Conservation (phyloP, 2,329 filamentous ascomycete genomes). For the Helotiales sp. region DNA sequence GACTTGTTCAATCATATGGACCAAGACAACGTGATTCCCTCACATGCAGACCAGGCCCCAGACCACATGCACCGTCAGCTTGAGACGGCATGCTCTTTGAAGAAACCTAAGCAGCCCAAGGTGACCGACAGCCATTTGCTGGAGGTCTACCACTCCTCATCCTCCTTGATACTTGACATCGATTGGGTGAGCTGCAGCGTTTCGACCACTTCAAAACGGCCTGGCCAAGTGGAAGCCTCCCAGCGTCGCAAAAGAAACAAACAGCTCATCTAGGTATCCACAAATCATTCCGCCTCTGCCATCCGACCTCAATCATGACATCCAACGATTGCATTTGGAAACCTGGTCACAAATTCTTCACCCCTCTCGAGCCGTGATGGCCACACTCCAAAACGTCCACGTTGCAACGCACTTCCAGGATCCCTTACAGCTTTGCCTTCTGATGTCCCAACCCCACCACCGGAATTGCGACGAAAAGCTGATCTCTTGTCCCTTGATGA, state of each 20-base stretch:
- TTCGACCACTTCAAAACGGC: not conserved
- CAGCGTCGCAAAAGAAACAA: not conserved
- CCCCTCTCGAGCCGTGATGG: not conserved
- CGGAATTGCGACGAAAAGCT: not conserved
- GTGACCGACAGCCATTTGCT: too few relatives aligned
- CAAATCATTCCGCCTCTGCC: not conserved
- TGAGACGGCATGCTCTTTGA: not conserved
- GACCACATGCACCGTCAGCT: not conserved
- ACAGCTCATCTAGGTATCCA: not conserved
- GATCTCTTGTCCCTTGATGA: not conserved
- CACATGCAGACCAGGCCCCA: not conserved
- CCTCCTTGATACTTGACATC: not conserved
- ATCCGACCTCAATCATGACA: not conserved
- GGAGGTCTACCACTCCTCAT: too few relatives aligned
- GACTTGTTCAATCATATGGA: conserved; percentile 3
- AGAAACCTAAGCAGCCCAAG: too few relatives aligned
- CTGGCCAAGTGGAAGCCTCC: not conserved
- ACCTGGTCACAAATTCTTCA: not conserved
- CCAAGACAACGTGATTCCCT: not conserved
- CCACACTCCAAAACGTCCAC: not conserved
- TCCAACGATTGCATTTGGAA: not conserved
- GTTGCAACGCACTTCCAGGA: not conserved
- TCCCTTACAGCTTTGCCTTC: not conserved
- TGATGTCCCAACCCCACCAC: not conserved
- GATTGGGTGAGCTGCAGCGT: not conserved